A percentile compares a stretch with the other conserved stretches of the same genome.
phyloP scores from a whole-genome alignment of 371 early-diverging fungal genomes.

The Apophysomyces elegans region DNA sequence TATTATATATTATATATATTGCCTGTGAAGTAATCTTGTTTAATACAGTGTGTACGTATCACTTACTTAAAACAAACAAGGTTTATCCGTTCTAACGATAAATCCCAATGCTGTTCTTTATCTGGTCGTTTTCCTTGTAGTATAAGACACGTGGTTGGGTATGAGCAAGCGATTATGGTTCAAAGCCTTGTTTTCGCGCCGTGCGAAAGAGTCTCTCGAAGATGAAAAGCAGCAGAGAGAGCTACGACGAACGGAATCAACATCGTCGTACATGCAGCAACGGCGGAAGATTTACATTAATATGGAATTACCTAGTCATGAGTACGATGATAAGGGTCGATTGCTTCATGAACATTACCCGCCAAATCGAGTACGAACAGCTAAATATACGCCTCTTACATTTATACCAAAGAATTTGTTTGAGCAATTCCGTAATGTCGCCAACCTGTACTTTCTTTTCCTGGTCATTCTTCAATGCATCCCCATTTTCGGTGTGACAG shows the following conservation, averaged over 20 bases:
- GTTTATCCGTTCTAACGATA: background rate
- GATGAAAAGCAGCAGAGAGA: slow-evolving; percentile 20
- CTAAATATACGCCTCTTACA: slow-evolving; percentile 83
- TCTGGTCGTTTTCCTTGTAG: slow-evolving; percentile 1
- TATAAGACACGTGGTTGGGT: background rate
- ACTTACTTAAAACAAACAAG: background rate
- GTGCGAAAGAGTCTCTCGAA: slow-evolving; percentile 21
- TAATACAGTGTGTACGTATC: slow-evolving; percentile 1
- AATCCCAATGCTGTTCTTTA: background rate
- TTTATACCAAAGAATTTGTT: slow-evolving; percentile 90
- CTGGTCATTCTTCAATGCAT: slow-evolving; percentile 77
- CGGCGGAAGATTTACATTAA: slow-evolving; percentile 50
- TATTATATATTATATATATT: background rate
- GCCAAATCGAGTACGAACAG: slow-evolving; percentile 76
- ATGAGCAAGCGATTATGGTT: slow-evolving; percentile 18
- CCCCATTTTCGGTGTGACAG: slow-evolving; percentile 77
- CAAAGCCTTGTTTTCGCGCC: slow-evolving; percentile 20
- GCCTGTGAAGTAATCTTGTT: background rate
- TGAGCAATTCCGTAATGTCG: slow-evolving; percentile 86
- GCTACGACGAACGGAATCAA: slow-evolving; percentile 39
- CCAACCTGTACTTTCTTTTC: slow-evolving; percentile 95
- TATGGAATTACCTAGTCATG: slow-evolving; percentile 37
- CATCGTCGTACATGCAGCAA: slow-evolving; percentile 47
- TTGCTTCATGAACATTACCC: slow-evolving; percentile 28
- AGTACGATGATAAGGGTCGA: slow-evolving; percentile 37